Conservation (phyloP, 129 eudicot genomes). For the Artemisia annua region DNA sequence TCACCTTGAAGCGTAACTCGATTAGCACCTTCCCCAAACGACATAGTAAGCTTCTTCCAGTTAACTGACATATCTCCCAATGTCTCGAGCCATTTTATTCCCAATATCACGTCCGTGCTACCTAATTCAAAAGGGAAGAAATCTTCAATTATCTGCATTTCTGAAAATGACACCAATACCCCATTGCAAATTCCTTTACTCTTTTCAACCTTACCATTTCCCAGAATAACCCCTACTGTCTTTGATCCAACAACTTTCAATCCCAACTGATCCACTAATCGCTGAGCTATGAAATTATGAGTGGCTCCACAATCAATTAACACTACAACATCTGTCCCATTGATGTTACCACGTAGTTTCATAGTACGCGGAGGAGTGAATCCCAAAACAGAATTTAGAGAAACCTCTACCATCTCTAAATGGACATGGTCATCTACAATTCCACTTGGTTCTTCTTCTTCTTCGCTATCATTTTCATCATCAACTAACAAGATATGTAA, state of each 20-base stretch:
- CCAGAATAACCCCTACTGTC: neutral
- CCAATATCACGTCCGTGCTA: neutral
- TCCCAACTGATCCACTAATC: neutral
- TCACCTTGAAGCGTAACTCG: too few relatives aligned
- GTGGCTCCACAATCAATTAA: neutral
- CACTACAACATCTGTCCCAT: neutral
- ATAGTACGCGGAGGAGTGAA: neutral
- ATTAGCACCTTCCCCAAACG: neutral
- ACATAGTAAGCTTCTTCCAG: neutral
- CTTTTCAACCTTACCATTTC: too few relatives aligned
- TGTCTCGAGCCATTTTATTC: neutral
- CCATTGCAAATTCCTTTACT: conserved; percentile 7
- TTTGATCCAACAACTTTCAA: too few relatives aligned
- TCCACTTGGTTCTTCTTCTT: neutral
- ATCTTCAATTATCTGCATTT: neutral
- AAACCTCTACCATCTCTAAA: neutral
- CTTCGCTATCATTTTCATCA: neutral
- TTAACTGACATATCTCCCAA: neutral
- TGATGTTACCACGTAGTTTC: neutral
- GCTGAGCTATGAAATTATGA: neutral
- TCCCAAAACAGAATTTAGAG: neutral
- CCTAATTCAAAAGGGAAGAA: neutral
- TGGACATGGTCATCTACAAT: neutral
- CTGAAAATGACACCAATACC: neutral
- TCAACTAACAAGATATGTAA: neutral